phyloP scores from a whole-genome alignment of 192 early-diverging fungal genomes.

The Phycomyces nitens region DNA sequence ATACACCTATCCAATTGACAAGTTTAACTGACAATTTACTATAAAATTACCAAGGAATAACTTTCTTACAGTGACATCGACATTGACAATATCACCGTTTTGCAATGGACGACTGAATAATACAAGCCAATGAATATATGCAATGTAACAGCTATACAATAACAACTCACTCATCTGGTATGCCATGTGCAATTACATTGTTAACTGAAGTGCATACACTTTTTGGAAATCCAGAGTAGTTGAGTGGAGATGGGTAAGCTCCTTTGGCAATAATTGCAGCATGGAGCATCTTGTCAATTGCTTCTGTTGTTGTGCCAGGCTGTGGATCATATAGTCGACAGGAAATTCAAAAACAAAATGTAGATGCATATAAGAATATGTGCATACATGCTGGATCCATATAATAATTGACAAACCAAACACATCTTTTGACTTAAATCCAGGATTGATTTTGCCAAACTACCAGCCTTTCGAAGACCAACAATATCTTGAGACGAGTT shows the following conservation, averaged over 20 bases:
- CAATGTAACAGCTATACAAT: background rate
- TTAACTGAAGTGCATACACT: slow-evolving; percentile 80
- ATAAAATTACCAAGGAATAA: slow-evolving; percentile 20
- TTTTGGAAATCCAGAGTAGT: slow-evolving; percentile 72
- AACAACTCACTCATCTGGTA: slow-evolving; percentile 43
- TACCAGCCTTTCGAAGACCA: slow-evolving; percentile 44
- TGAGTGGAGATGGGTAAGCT: slow-evolving; percentile 77
- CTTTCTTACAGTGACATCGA: slow-evolving; percentile 66
- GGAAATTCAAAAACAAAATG: background rate
- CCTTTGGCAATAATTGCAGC: slow-evolving; percentile 43
- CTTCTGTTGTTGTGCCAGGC: slow-evolving; percentile 46
- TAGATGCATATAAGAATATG: background rate
- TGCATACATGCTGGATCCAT: background rate
- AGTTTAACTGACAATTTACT: background rate
- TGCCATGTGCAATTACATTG: slow-evolving; percentile 83
- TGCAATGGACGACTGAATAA: slow-evolving; percentile 41
- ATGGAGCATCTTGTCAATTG: slow-evolving; percentile 52
- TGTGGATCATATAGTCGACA: slow-evolving; percentile 12
- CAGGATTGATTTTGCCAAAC: slow-evolving; percentile 57
- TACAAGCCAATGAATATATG: background rate
- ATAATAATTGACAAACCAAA: slow-evolving; percentile 24
- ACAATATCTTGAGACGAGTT: slow-evolving; percentile 36
- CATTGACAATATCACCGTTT: slow-evolving; percentile 73
- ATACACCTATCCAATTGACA: slow-evolving; percentile 29
- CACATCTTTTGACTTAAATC: slow-evolving; percentile 49